A percentile compares a stretch with the other conserved stretches of the same genome.
Evolutionary conservation across 805 yeast species (phyloP).

Genomic region (Metschnikowia cerradonensis): DNA sequence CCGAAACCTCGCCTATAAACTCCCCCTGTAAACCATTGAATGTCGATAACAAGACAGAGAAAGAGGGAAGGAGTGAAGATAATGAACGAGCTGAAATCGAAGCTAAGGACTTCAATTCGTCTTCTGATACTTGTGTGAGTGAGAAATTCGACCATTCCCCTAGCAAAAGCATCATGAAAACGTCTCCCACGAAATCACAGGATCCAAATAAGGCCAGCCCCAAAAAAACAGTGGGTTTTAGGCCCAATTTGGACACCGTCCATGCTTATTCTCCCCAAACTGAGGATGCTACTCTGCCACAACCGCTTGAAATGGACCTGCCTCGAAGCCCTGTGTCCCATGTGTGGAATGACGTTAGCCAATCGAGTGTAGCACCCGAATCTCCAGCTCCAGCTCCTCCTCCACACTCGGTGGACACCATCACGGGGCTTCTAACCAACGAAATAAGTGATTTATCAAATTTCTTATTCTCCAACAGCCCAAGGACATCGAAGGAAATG

Average conservation of each 20-base stretch:
- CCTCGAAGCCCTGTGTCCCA: conserved; percentile 4
- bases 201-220: conserved; percentile 23
- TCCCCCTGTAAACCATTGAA: conserved; percentile 35
- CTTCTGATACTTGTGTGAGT: conserved; percentile 41
- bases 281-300: neutral
- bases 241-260: conserved; percentile 13
- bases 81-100: neutral
- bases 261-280: conserved; percentile 9
- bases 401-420: conserved; percentile 17
- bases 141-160: conserved; percentile 29
- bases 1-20: conserved; percentile 15
- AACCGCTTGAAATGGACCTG: too few relatives aligned
- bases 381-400: conserved; percentile 18
- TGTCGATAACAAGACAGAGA: conserved; percentile 2
- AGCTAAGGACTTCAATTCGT: conserved; percentile 31
- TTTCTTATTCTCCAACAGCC: neutral
- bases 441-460: neutral
- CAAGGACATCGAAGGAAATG: too few relatives aligned
- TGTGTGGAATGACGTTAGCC: conserved; percentile 14
- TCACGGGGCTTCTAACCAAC: conserved; percentile 14
- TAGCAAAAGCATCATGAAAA: conserved; percentile 37
- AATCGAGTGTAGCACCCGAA: conserved; percentile 3
- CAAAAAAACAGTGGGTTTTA: conserved; percentile 38
- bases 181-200: neutral
- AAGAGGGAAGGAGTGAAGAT: too few relatives aligned